These are phyloP conservation scores for Scutellaria minor DNA, from an alignment of 257 asterid species.

Conservation along the genomic window DNA sequence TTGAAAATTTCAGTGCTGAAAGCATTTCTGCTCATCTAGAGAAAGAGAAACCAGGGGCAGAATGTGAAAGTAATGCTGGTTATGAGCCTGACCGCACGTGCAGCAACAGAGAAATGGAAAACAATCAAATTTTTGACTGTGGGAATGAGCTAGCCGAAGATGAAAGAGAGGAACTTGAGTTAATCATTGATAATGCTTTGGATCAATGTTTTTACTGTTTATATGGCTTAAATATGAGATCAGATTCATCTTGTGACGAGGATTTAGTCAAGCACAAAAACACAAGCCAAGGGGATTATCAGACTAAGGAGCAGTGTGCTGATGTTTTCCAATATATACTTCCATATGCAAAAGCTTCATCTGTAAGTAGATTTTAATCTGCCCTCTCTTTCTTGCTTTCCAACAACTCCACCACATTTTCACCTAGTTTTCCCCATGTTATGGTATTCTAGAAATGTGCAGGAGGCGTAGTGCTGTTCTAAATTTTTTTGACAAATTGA, in stretches of 20 bases:
- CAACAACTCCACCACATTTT: constrained; percentile 15
- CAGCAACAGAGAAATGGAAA: constrained; percentile 46
- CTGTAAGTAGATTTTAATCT: constrained; percentile 60
- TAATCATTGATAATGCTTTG: constrained; percentile 80
- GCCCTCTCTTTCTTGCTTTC: constrained; percentile 26
- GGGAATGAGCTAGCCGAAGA: constrained; percentile 69
- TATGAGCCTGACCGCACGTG: constrained; percentile 42
- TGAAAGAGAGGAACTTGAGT: constrained; percentile 91
- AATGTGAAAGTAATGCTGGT: constrained; percentile 43
- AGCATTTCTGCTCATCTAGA: constrained; percentile 43
- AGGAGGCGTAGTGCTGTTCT: constrained; percentile 22
- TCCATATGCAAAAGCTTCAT: constrained; percentile 94
- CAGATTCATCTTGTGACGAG: constrained; percentile 89
- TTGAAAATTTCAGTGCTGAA: constrained; percentile 48
- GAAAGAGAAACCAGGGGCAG: constrained; percentile 45
- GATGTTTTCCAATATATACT: constrained; percentile 92
- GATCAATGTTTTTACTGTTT: constrained; percentile 96
- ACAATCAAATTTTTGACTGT: constrained; percentile 43
- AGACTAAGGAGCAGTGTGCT: constrained; percentile 98
- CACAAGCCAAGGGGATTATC: constrained; percentile 95
- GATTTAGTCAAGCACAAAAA: constrained; percentile 86
- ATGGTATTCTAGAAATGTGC: constrained; percentile 27
- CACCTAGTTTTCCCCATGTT: constrained; percentile 18
- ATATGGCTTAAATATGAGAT: constrained; percentile 89
- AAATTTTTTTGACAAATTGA: constrained; percentile 33